These are phyloP conservation scores for Astrephomene gubernaculifera DNA, from an alignment of 139 green algal genomes.

Conservation along the genomic window DNA sequence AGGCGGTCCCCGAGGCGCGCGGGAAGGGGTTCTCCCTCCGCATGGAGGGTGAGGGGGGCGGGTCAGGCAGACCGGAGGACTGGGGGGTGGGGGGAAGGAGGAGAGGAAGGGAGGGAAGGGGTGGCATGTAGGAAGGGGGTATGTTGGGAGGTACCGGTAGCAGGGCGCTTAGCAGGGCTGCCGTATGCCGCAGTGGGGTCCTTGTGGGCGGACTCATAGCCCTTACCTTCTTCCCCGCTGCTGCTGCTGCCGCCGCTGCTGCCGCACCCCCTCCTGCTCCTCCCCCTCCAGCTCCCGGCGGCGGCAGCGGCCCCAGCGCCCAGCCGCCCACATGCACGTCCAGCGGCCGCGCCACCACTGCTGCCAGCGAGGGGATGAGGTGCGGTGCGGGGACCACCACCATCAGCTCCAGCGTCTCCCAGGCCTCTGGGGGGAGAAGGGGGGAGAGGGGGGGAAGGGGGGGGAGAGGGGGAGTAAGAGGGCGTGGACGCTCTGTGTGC, in stretches of 20 bases:
- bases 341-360: constrained; percentile 19
- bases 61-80: too few species aligned
- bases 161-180: too few species aligned
- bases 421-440: not conserved
- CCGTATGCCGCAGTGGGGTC: too few species aligned
- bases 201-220: too few species aligned
- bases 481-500: not conserved
- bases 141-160: too few species aligned
- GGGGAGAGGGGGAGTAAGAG: not conserved
- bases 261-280: not conserved
- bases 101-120: not conserved
- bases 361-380: not conserved
- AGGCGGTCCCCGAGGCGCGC: too few species aligned
- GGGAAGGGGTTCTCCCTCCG: too few species aligned
- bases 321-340: not conserved
- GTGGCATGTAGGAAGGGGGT: too few species aligned
- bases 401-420: not conserved
- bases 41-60: too few species aligned
- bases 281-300: not conserved
- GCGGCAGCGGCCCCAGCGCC: too few species aligned
- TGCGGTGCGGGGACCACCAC: constrained; percentile 11
- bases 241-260: not conserved
- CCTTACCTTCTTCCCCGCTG: not conserved
- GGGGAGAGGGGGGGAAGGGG: not conserved
- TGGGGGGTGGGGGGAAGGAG: not conserved